Base-by-base conservation (phyloP, 345 rosid genomes). In the Kernera saxatilis region DNA sequence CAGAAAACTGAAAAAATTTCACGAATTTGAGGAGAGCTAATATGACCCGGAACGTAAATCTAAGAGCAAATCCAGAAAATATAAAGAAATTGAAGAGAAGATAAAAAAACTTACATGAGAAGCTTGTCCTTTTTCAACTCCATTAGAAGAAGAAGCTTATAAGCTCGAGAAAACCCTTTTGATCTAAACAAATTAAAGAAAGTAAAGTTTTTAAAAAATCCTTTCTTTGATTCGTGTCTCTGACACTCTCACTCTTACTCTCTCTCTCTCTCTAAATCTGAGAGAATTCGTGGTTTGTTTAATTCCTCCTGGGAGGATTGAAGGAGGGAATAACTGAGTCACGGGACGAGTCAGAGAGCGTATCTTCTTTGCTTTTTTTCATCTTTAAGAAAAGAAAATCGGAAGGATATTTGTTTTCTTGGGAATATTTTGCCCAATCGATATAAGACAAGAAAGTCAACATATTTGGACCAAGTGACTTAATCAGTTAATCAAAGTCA, bases 81-180 rank as follows among this genome's bases (percentile, higher is more conserved):
- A 43, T 13, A 22, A 55, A 32, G 8, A 57, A 19, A 56, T n/a
- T 43, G 18, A 40, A 14, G 58, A 5, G 29, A 10, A n/a, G 21
- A 10, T 2, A 5, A 48, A 8, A 11, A 23, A 12, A 63, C 77
- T 77, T 36, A 83, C 93, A 82, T 85, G 52, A 84, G 83, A 57
- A 86, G 83, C 75, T 79, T 85, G 26, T 78, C 88, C 78, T 81
- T 87, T 72, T 72, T 84, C 66, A 79, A 76, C 81, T 89, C 91
- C 96, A 86, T 89, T 59, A 67, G 26, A 55, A 46, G 49, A 35
- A 59, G 64, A 48, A 66, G 68, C 54, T 48, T 6, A 46, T 6
- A 46, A 72, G 78, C 73, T 40, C 12, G 36, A 58, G 68, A 56
- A 54, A 29, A 9, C 12, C 33, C 33, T 65, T 56, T 49, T 66